These are phyloP conservation scores for Epichloe coenophiala DNA, from an alignment of 2,329 filamentous ascomycete genomes.

Conservation along the genomic window DNA sequence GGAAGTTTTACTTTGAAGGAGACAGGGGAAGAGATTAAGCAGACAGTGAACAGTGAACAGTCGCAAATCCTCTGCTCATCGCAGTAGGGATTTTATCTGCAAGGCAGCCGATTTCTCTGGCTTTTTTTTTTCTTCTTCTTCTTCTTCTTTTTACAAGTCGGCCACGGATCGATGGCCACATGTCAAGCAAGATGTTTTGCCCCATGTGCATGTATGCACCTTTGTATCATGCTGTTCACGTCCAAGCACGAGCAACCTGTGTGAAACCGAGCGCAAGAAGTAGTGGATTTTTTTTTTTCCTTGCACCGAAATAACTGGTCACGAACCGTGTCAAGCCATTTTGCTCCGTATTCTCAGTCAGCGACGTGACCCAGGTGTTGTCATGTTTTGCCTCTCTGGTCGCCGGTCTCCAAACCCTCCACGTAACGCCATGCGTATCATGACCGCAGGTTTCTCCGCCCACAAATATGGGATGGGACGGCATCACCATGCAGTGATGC, in stretches of 20 bases:
- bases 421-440: not conserved
- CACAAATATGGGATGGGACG: not conserved
- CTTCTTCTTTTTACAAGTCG: not conserved
- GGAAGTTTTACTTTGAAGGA: slow-evolving; percentile 48
- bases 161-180: not conserved
- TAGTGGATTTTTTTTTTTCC: too few relatives aligned
- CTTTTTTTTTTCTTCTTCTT: not conserved
- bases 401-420: too few relatives aligned
- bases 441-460: too few relatives aligned
- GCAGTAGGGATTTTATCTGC: not conserved
- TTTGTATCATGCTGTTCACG: not conserved
- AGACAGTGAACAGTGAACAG: not conserved
- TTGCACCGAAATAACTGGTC: too few relatives aligned
- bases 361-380: too few relatives aligned
- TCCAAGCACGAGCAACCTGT: not conserved
- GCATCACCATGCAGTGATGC: not conserved
- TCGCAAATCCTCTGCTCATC: not conserved
- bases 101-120: not conserved
- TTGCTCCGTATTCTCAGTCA: too few relatives aligned
- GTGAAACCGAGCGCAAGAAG: slow-evolving; percentile 1
- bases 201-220: not conserved
- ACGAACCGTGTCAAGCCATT: too few relatives aligned
- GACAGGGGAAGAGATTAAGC: slow-evolving; percentile 17
- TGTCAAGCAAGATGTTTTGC: too few relatives aligned
- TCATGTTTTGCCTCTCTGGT: too few relatives aligned